Conservation (phyloP, 2,329 filamentous ascomycete genomes). For the Aspergillus intermedius region DNA sequence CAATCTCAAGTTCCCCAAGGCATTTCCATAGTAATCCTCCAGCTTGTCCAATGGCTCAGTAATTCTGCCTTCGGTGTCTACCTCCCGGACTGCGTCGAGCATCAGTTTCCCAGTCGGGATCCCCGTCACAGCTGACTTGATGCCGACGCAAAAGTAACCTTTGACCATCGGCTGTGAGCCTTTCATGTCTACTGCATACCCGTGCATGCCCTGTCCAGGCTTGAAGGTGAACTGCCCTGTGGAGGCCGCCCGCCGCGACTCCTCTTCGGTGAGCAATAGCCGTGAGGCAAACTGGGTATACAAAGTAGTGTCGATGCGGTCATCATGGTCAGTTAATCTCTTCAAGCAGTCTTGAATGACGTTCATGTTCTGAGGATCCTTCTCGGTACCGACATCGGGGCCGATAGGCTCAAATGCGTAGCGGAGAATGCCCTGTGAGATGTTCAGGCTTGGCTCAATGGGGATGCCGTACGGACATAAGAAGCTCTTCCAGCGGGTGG, state of each 20-base stretch:
- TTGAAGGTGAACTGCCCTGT: not conserved
- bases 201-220: not conserved
- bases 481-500: conserved; percentile 7
- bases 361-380: conserved; percentile 11
- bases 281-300: not conserved
- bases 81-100: conserved; percentile 6
- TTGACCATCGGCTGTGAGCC: conserved; percentile 6
- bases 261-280: not conserved
- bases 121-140: conserved; percentile 10
- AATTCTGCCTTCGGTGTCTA: not conserved
- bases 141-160: conserved; percentile 9
- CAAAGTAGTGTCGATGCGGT: not conserved
- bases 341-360: conserved; percentile 5
- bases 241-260: not conserved
- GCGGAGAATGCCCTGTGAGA: conserved; percentile 6
- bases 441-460: conserved; percentile 12
- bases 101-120: conserved; percentile 6
- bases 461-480: conserved; percentile 10
- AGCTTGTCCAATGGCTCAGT: not conserved
- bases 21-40: not conserved
- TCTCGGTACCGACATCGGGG: conserved; percentile 4
- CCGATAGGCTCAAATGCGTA: conserved; percentile 12
- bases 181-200: conserved; percentile 10
- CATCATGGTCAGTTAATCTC: not conserved
- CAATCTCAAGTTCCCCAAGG: not conserved